Conservation (phyloP, 169 alveolate species). For the Plasmodium cynomolgi region DNA sequence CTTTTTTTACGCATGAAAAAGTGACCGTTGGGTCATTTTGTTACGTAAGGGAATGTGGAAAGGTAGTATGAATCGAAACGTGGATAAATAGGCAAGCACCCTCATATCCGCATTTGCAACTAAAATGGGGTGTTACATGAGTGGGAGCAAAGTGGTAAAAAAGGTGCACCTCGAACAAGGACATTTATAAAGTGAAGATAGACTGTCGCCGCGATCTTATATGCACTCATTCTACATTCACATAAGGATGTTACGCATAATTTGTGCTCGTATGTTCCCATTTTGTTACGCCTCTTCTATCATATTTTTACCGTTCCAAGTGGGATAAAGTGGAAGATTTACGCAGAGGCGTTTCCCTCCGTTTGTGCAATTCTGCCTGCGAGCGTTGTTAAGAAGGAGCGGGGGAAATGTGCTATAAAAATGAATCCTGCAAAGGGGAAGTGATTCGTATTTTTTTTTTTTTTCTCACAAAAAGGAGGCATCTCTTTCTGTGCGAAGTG, state of each 20-base stretch:
- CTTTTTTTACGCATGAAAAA: not conserved
- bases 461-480: not conserved
- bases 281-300: not conserved
- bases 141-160: not conserved
- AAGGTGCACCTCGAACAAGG: not conserved
- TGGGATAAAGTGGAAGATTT: not conserved
- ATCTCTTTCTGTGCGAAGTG: not conserved
- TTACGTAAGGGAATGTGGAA: not conserved
- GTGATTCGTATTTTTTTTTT: not conserved
- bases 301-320: not conserved
- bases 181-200: not conserved
- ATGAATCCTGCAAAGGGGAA: not conserved
- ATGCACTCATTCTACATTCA: not conserved
- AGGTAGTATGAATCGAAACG: not conserved
- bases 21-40: not conserved
- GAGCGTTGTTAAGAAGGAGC: not conserved
- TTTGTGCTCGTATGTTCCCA: not conserved
- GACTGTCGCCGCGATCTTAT: not conserved
- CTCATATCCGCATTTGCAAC: not conserved
- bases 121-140: not conserved
- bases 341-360: not conserved
- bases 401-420: not conserved
- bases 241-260: not conserved
- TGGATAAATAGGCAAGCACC: not conserved
- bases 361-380: not conserved